Base-by-base conservation (phyloP, 306 rosid species). In the Delonix regia region DNA sequence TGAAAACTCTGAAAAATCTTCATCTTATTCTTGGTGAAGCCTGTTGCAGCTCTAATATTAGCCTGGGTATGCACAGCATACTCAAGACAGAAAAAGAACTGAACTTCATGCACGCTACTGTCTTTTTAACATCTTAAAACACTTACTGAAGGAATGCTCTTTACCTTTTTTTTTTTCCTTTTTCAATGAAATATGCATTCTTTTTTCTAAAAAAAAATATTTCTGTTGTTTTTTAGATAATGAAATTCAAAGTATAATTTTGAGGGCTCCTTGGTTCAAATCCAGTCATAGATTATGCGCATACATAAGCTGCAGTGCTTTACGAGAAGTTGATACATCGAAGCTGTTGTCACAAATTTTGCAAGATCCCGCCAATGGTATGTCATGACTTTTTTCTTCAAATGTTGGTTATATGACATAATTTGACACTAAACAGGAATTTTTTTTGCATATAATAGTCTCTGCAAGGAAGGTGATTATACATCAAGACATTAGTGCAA, bases 231-330 rank as follows among this genome's bases (percentile, higher is more conserved):
- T 61, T 47, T 62, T 77, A 95, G 98, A 95, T 75, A 65, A 81
- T 70, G 88, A 79, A 24, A 84, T 95, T 87, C 98, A 95, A 83
- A 85, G 77, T 47, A 63, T 89, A 28, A 78, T 95, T 65, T 56
- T 88, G 80, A 93, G 77, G 53, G 87, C 99, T 71, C 90, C 98
- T 0, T 95, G 98, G 98, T 95, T 95, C 79, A 86, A 79, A 87
- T 88, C 97, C 25, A 85, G 89, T 82, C 76, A 41, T 75, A 78
- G 94, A 68, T 67, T 95, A 33, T 91, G 99, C 74, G 96, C 96
- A 7, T 95, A 93, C 80, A 90, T 95, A 75, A 91, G 98, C 74
- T 93, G 98, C 86, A 86, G 77, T 76, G 88, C 98, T 53, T 81
- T 95, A 24, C 90, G 96, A 16, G 99, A 95, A 87, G 99, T 95